These are phyloP conservation scores for Diaporthe longicolla DNA, from an alignment of 2,329 filamentous ascomycete species.

Conservation along the genomic window DNA sequence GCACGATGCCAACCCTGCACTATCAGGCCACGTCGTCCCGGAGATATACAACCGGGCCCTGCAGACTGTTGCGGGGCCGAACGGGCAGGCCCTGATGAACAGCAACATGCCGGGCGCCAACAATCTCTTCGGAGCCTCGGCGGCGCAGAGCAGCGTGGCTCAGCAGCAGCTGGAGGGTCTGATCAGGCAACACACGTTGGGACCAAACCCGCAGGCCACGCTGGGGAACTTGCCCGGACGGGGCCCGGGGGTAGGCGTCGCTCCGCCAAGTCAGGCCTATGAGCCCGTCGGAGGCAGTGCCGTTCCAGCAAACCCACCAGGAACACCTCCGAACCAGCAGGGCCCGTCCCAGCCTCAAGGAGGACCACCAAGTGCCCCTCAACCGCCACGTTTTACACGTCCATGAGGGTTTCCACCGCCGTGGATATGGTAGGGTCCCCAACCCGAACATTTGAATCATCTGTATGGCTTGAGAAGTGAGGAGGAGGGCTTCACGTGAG, in stretches of 20 bases:
- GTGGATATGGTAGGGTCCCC: not conserved
- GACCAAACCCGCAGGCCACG: not conserved
- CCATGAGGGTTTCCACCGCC: too few relatives aligned
- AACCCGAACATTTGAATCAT: too few relatives aligned
- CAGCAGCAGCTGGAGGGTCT: conserved; percentile 29
- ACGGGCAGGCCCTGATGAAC: conserved; percentile 8
- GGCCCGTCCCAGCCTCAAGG: not conserved
- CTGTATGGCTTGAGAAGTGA: not conserved
- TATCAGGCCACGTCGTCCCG: conserved; percentile 34
- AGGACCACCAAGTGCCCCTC: not conserved
- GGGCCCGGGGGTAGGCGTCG: not conserved
- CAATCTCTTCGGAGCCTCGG: conserved; percentile 18
- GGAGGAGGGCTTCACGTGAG: not conserved
- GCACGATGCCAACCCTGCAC: conserved; percentile 1
- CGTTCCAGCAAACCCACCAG: not conserved
- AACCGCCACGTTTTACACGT: not conserved
- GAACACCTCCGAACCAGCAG: not conserved
- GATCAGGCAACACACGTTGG: conserved; percentile 23
- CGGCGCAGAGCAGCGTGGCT: conserved; percentile 7
- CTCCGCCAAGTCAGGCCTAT: not conserved
- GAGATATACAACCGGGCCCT: conserved; percentile 9
- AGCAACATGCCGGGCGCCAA: conserved; percentile 11
- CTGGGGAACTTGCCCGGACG: not conserved
- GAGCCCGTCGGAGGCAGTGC: conserved; percentile 4
- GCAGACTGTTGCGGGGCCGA: conserved; percentile 23